These are phyloP conservation scores for Vigna radiata DNA, from an alignment of 306 rosid genomes.

Conservation along the genomic window DNA sequence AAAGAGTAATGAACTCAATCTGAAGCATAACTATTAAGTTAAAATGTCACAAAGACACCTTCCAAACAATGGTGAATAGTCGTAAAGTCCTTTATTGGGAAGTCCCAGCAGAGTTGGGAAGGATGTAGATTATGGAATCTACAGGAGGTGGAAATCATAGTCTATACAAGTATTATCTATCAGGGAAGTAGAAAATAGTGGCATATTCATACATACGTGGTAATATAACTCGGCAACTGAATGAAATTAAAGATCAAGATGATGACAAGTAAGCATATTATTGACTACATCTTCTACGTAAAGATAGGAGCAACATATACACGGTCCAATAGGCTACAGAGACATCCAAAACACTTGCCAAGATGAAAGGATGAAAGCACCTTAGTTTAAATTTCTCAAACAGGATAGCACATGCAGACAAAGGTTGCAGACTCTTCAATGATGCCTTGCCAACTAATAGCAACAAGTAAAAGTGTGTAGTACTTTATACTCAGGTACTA, in stretches of 20 bases:
- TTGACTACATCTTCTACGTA: neutral
- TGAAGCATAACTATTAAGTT: neutral
- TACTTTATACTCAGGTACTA: constrained; percentile 4
- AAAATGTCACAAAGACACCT: constrained; percentile 20
- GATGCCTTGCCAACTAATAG: neutral
- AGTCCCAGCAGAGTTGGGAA: no score
- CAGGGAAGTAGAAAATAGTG: constrained; percentile 1
- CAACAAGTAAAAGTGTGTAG: neutral
- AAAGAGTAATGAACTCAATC: neutral
- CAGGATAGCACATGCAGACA: constrained; percentile 30
- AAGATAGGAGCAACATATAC: neutral
- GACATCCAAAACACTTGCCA: neutral
- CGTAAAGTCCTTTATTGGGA: neutral
- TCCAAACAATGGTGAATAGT: constrained; percentile 6
- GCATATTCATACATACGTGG: neutral
- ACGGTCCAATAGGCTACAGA: neutral
- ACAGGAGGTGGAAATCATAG: neutral
- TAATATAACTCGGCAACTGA: constrained; percentile 1
- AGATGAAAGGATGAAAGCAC: neutral
- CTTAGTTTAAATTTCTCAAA: constrained; percentile 5
- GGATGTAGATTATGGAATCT: neutral
- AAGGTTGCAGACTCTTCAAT: constrained; percentile 10
- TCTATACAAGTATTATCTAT: neutral
- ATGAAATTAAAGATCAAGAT: neutral
- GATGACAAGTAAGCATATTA: neutral